Conservation (phyloP, 331 rosid species). For the Rosa hybrid region DNA sequence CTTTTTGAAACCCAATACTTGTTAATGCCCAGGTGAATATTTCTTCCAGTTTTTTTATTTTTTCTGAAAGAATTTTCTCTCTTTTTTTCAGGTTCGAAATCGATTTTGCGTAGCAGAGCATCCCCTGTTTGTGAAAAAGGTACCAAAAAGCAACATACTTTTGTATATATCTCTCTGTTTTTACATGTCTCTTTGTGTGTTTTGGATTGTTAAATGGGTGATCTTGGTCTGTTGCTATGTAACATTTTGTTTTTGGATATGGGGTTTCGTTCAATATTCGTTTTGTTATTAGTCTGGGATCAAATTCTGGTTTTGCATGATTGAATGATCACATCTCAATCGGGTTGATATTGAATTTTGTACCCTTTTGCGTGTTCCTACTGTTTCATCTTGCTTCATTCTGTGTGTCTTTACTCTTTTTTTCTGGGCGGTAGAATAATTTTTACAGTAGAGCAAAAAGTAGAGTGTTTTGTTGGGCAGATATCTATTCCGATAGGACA, state of each 20-base stretch:
- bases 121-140: constrained; percentile 16
- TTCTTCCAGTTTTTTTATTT: not conserved
- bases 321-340: not conserved
- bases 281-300: not conserved
- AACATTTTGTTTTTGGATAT: constrained; percentile 16
- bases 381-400: not conserved
- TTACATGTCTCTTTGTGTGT: not conserved
- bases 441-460: not conserved
- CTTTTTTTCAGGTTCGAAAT: constrained; percentile 25
- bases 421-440: not conserved
- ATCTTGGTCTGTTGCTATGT: not conserved
- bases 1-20: not conserved
- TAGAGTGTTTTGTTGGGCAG: not conserved
- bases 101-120: not conserved
- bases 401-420: not conserved
- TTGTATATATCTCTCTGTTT: not conserved
- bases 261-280: not conserved
- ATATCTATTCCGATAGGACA: not conserved
- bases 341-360: not conserved
- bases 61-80: constrained; percentile 6
- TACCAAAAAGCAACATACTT: not conserved
- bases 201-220: not conserved
- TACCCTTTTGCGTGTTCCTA: not conserved
- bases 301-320: not conserved
- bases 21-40: constrained; percentile 13